Evolutionary conservation across 2,329 filamentous ascomycete species (phyloP).

Genomic region (Xylariaceae sp.): DNA sequence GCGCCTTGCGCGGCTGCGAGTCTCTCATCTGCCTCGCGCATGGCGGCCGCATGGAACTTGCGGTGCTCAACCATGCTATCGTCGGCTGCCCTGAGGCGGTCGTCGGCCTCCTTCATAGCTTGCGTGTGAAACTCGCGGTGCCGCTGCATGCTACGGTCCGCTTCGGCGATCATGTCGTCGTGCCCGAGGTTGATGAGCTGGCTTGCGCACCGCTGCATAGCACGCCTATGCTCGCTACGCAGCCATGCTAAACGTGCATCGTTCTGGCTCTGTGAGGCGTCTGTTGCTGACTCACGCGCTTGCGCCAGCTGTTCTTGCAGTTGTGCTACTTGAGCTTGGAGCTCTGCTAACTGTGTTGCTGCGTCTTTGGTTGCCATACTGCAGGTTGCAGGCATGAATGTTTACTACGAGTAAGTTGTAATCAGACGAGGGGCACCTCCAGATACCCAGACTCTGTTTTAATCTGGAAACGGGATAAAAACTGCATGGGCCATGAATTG

Average conservation of each 20-base stretch:
- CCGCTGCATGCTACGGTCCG: not conserved
- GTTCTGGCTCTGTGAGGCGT: not conserved
- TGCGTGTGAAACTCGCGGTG: conserved; percentile 1
- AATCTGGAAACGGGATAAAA: too few relatives aligned
- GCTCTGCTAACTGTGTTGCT: conserved; percentile 4
- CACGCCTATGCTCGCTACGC: conserved; percentile 1
- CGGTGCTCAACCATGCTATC: conserved; percentile 1
- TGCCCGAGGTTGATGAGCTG: conserved; percentile 7
- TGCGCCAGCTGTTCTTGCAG: conserved; percentile 5
- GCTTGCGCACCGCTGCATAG: conserved; percentile 4
- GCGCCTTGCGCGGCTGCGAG: not conserved
- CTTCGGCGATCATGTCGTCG: conserved; percentile 4
- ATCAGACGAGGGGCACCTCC: too few relatives aligned
- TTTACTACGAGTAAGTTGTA: too few relatives aligned
- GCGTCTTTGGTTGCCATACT: too few relatives aligned
- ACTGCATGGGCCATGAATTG: too few relatives aligned
- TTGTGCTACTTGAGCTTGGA: conserved; percentile 8
- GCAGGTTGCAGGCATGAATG: too few relatives aligned
- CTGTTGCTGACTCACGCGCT: conserved; percentile 1
- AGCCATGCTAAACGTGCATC: conserved; percentile 1
- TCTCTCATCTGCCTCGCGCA: conserved; percentile 1
- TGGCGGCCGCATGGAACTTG: not conserved
- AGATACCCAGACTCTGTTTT: too few relatives aligned
- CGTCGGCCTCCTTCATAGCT: not conserved
- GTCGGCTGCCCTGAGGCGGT: not conserved